Conservation (phyloP, 257 asterid species). For the Solanum piurae region DNA sequence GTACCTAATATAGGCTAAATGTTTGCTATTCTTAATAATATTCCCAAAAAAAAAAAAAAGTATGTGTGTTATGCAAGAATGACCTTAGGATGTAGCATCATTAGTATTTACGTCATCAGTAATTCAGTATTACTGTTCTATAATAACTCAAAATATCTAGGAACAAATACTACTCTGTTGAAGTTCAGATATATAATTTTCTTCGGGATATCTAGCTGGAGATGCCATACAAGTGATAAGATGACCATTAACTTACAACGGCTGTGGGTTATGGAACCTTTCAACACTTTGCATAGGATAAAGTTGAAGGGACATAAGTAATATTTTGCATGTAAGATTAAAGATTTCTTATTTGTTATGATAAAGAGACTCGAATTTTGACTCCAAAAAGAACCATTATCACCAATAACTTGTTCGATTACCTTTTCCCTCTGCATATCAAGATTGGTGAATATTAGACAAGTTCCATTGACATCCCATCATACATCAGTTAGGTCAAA, state of each 20-base stretch:
- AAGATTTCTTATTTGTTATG: neutral
- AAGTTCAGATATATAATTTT: neutral
- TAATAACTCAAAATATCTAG: neutral
- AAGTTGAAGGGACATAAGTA: neutral
- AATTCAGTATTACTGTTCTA: neutral
- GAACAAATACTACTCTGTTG: neutral
- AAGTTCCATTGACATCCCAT: neutral
- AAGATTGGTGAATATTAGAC: neutral
- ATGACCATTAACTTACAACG: neutral
- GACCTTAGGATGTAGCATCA: neutral
- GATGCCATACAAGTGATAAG: neutral
- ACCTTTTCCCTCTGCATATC: neutral
- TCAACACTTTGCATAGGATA: neutral
- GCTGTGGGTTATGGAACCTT: neutral
- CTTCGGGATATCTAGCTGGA: neutral
- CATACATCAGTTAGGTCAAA: neutral
- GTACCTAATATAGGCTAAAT: too few species aligned
- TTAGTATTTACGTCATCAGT: neutral
- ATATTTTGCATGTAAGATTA: neutral
- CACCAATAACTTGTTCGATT: neutral
- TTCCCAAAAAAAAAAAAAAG: neutral
- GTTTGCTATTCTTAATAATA: too few species aligned
- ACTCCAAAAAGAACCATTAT: neutral
- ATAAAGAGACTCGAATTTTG: neutral
- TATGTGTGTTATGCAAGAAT: neutral